Conservation (phyloP, 257 asterid genomes). For the Jaltomata sinuosa region DNA sequence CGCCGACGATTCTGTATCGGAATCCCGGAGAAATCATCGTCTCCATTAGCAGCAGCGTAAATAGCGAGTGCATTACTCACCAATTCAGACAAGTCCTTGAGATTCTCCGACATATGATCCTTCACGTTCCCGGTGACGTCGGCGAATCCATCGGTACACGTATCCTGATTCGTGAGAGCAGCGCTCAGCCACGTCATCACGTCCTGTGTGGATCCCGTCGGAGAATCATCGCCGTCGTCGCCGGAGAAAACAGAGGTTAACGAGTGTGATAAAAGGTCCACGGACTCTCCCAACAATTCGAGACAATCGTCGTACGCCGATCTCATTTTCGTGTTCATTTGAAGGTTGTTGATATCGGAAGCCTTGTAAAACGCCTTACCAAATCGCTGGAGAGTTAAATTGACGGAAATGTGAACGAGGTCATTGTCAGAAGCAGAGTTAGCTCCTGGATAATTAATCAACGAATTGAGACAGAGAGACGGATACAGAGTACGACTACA, state of each 20-base stretch:
- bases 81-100: constrained; percentile 66
- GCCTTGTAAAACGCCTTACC: constrained; percentile 55
- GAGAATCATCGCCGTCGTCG: constrained; percentile 10
- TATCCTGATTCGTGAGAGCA: constrained; percentile 84
- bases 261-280: constrained; percentile 56
- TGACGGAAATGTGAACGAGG: constrained; percentile 84
- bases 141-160: constrained; percentile 72
- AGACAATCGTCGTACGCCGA: constrained; percentile 84
- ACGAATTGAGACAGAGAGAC: constrained; percentile 54
- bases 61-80: constrained; percentile 93
- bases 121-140: constrained; percentile 52
- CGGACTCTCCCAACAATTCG: constrained; percentile 76
- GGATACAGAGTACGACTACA: constrained; percentile 66
- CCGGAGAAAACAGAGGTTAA: constrained; percentile 37
- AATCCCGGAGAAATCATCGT: constrained; percentile 56
- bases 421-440: constrained; percentile 61
- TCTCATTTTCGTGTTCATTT: constrained; percentile 56
- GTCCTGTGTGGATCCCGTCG: constrained; percentile 42
- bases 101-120: constrained; percentile 31
- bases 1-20: constrained; percentile 79
- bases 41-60: constrained; percentile 45
- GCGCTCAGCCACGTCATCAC: constrained; percentile 96
- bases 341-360: constrained; percentile 43
- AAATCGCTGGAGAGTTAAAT: constrained; percentile 63
- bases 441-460: constrained; percentile 74